These are phyloP conservation scores for Aphanomyces euteiches DNA, from an alignment of 352 stramenopile genomes.

Conservation along the genomic window DNA sequence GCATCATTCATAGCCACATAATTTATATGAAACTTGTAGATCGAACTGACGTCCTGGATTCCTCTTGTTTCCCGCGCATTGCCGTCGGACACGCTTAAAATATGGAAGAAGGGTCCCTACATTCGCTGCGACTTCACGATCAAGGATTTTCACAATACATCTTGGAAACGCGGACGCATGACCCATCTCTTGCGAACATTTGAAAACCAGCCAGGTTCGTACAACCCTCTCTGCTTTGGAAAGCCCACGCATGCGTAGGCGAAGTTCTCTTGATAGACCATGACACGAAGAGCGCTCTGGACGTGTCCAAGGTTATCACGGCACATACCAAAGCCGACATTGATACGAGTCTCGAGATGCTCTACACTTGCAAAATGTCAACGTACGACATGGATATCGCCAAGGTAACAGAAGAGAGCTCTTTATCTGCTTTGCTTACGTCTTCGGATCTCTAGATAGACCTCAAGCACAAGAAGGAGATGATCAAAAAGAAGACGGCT, in stretches of 20 bases:
- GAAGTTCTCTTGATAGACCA: constrained; percentile 65
- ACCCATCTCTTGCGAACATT: constrained; percentile 40
- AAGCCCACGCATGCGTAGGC: constrained; percentile 18
- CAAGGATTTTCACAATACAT: constrained; percentile 70
- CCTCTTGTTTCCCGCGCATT: constrained; percentile 73
- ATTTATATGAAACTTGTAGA: constrained; percentile 33
- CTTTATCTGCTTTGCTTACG: neutral
- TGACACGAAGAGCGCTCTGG: constrained; percentile 53
- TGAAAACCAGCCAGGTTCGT: constrained; percentile 1
- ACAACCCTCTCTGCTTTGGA: neutral
- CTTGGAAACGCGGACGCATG: constrained; percentile 69
- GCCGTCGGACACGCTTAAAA: constrained; percentile 65
- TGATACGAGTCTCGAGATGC: constrained; percentile 63
- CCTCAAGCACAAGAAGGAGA: constrained; percentile 2
- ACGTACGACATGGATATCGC: constrained; percentile 47
- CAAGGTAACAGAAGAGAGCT: neutral
- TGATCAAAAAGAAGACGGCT: neutral
- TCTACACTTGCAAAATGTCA: constrained; percentile 69
- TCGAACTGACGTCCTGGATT: constrained; percentile 78
- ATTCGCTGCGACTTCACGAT: constrained; percentile 66
- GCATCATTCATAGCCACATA: neutral
- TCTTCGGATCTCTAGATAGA: neutral
- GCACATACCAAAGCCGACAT: constrained; percentile 58
- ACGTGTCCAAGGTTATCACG: constrained; percentile 54
- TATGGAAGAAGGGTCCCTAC: constrained; percentile 66